phyloP scores from a whole-genome alignment of 768 basidiomycete genomes.

The Brasilioporus rufonigricans region DNA sequence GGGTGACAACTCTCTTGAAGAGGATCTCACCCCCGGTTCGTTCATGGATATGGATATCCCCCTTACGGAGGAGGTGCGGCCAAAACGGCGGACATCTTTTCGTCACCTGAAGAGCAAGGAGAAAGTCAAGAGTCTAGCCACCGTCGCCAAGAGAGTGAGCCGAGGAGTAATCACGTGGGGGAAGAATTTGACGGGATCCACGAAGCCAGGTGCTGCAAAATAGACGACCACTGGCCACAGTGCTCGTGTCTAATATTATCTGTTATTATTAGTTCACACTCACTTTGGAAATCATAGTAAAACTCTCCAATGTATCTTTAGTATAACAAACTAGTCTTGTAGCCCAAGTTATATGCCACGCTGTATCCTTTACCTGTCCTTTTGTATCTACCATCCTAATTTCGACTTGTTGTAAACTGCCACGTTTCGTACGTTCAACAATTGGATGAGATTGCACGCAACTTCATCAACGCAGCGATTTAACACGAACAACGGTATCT shows the following conservation, averaged over 20 bases:
- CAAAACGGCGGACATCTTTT: slow-evolving; percentile 13
- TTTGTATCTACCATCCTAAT: slow-evolving; percentile 9
- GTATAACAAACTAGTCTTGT: slow-evolving; percentile 12
- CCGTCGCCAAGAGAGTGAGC: slow-evolving; percentile 26
- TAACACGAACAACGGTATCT: background rate
- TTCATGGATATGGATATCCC: slow-evolving; percentile 36
- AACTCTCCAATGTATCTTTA: slow-evolving; percentile 24
- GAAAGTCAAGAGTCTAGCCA: slow-evolving; percentile 20
- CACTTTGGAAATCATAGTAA: background rate
- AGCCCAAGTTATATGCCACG: slow-evolving; percentile 10
- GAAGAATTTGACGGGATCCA: slow-evolving; percentile 23
- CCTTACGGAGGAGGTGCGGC: background rate
- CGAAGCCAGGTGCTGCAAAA: slow-evolving; percentile 1
- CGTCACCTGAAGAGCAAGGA: slow-evolving; percentile 10
- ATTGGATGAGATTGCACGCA: no score
- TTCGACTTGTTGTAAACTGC: slow-evolving; percentile 11
- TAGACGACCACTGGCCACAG: background rate
- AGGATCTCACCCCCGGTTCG: slow-evolving; percentile 15
- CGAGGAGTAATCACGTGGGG: slow-evolving; percentile 31
- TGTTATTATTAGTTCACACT: slow-evolving; percentile 11
- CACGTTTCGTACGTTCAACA: no score
- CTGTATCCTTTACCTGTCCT: slow-evolving; percentile 5
- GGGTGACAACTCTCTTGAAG: background rate
- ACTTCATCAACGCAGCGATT: background rate
- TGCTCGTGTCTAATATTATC: slow-evolving; percentile 7